phyloP scores from a whole-genome alignment of 2,329 filamentous ascomycete species.

The Tympanopsis confertula region DNA sequence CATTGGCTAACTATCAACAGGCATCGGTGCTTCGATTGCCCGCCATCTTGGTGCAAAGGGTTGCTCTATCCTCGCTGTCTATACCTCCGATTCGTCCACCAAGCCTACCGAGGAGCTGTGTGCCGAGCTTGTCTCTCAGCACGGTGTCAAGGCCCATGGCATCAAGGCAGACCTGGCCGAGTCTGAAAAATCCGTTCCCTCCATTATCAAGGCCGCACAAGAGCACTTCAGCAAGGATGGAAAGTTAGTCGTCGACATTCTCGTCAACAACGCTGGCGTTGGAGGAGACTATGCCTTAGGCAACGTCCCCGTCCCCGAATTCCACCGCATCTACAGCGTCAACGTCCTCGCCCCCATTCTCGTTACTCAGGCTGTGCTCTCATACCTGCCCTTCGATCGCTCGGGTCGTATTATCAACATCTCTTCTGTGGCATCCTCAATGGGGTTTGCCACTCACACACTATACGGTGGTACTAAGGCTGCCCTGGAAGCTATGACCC shows the following conservation, averaged over 20 bases:
- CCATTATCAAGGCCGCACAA: slow-evolving; percentile 5
- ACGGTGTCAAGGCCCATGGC: slow-evolving; percentile 3
- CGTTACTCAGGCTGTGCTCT: slow-evolving; percentile 24
- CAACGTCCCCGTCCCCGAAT: background rate
- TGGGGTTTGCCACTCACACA: slow-evolving; percentile 39
- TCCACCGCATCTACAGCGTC: background rate
- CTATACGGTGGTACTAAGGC: slow-evolving; percentile 51
- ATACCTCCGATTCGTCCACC: slow-evolving; percentile 6
- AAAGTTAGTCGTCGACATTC: background rate
- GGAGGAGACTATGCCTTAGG: background rate
- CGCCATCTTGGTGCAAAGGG: slow-evolving; percentile 5
- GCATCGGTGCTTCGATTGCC: slow-evolving; percentile 7
- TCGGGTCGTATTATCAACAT: slow-evolving; percentile 46
- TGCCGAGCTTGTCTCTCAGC: slow-evolving; percentile 3
- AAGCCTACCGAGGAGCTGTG: slow-evolving; percentile 2
- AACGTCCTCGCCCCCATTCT: background rate
- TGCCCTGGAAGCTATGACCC: slow-evolving; percentile 50
- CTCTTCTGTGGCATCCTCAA: slow-evolving; percentile 36
- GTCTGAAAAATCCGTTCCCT: slow-evolving; percentile 1
- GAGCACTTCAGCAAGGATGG: slow-evolving; percentile 3
- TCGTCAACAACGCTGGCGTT: slow-evolving; percentile 1
- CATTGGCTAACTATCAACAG: slow-evolving; percentile 6
- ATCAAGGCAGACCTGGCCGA: slow-evolving; percentile 6
- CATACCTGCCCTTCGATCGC: slow-evolving; percentile 31
- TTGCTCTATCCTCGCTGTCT: slow-evolving; percentile 6